These are phyloP conservation scores for Castanopsis chinensis DNA, from an alignment of 306 rosid genomes.

Conservation along the genomic window DNA sequence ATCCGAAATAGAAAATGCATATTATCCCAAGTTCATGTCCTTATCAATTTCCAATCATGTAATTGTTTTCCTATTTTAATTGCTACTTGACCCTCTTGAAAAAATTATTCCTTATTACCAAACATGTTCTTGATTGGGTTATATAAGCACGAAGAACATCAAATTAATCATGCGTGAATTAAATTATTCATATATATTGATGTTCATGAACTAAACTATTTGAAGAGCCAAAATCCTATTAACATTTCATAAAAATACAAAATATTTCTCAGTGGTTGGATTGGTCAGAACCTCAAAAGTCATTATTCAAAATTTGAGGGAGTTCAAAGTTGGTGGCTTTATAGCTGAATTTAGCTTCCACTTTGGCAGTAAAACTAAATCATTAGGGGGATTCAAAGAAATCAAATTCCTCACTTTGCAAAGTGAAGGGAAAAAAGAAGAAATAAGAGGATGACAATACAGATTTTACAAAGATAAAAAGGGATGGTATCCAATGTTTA, in stretches of 20 bases:
- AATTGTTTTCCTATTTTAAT: neutral
- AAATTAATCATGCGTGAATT: neutral
- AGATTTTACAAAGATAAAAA: neutral
- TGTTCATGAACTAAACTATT: neutral
- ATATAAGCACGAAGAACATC: neutral
- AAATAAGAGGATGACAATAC: neutral
- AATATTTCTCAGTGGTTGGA: neutral
- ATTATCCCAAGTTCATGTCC: neutral
- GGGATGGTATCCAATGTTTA: conserved; percentile 60
- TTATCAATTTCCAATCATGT: neutral
- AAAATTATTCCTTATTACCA: neutral
- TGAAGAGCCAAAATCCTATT: neutral
- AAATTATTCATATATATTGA: neutral
- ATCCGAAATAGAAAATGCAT: neutral
- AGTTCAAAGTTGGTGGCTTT: too few relatives aligned
- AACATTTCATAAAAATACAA: neutral
- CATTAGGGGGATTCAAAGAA: too few relatives aligned
- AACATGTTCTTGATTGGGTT: neutral
- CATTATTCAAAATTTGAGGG: too few relatives aligned
- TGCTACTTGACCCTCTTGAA: neutral
- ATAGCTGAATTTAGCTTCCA: too few relatives aligned
- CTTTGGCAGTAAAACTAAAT: too few relatives aligned
- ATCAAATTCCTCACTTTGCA: too few relatives aligned
- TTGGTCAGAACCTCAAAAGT: neutral
- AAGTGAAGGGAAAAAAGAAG: neutral